Evolutionary conservation across 192 early-diverging fungal genomes (phyloP), one percentile per base, ranked within the genome.

Genomic region (Linderina pennispora): DNA sequence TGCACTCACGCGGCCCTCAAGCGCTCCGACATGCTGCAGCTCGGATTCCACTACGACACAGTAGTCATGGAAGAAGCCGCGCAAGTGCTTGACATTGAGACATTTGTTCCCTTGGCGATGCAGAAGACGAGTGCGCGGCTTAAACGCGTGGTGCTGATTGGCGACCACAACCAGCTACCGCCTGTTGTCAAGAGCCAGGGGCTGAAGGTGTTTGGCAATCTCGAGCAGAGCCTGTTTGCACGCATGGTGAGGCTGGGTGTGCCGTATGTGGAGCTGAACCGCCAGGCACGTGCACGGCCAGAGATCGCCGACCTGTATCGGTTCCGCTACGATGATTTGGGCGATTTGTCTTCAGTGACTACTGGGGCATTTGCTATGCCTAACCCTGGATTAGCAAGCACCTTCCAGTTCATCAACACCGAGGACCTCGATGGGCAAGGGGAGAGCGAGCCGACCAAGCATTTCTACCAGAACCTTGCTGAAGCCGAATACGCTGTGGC

Each of bases 401-500:
- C 86, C n/a, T 92, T 82, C 60, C 97, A 99, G 70, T 78, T 92
- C 43, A 55, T 99, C 23, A 70, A 99, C 58, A 88, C 97, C 8
- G 76, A 48, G 13, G 82, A 90, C 19, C 93, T 81, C 53, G 60
- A 80, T 15, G 78, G 78, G 7, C 54, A 79, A 22, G 96, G 94
- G 9, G 95, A 99, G 65, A 77, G 79, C 7, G 85, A 89, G 54
- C 97, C 97, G 0, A 67, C 81, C 14, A 82, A 83, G 11, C 80
- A 89, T 43, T 97, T 90, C 44, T 85, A 86, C 57, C 97, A 99
- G 75, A 99, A 98, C 61, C 71, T 97, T 45, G 94, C 89, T 20
- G 97, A 99, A 53, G 97, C 97, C 39, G 97, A 99, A 68, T 97
- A 90, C 62, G 75, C 93, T 8, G 95, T 99, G 15, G 92, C 92